These are phyloP conservation scores for Ormosia semicastrata DNA, from an alignment of 306 rosid species.

Conservation along the genomic window DNA sequence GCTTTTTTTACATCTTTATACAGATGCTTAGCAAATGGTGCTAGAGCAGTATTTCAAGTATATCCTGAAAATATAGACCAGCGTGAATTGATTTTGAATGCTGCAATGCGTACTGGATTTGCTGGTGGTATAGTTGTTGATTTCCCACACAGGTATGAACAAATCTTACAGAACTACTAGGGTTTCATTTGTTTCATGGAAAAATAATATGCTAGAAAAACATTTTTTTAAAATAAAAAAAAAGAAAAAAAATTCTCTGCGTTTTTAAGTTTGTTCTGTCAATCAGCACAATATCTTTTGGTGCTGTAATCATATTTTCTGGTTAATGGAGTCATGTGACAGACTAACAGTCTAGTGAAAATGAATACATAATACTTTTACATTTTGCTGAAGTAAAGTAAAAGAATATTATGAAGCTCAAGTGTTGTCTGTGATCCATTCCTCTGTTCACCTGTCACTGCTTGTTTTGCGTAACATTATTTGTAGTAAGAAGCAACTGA, in stretches of 20 bases:
- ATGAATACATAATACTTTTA: neutral
- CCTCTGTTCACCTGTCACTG: neutral
- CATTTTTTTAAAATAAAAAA: neutral
- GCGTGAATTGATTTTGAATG: constrained; percentile 75
- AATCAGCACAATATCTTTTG: neutral
- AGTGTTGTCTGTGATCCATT: constrained; percentile 1
- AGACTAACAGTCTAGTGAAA: neutral
- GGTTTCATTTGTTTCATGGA: constrained; percentile 1
- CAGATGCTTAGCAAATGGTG: constrained; percentile 79
- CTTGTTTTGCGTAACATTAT: neutral
- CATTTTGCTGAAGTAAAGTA: neutral
- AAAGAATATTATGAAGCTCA: neutral
- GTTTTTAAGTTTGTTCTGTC: neutral
- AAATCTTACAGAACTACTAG: neutral
- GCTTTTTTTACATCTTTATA: constrained; percentile 90
- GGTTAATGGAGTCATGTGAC: neutral
- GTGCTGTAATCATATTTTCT: neutral
- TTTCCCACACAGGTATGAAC: constrained; percentile 81
- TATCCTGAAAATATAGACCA: constrained; percentile 76
- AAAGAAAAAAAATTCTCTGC: too few species aligned
- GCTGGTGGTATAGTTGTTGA: constrained; percentile 91
- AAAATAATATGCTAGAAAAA: neutral
- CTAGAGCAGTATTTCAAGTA: constrained; percentile 84
- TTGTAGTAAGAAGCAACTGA: neutral
- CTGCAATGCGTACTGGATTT: constrained; percentile 94